These are phyloP conservation scores for Irpex lacteus DNA, from an alignment of 1,284 basidiomycete genomes.

Conservation along the genomic window DNA sequence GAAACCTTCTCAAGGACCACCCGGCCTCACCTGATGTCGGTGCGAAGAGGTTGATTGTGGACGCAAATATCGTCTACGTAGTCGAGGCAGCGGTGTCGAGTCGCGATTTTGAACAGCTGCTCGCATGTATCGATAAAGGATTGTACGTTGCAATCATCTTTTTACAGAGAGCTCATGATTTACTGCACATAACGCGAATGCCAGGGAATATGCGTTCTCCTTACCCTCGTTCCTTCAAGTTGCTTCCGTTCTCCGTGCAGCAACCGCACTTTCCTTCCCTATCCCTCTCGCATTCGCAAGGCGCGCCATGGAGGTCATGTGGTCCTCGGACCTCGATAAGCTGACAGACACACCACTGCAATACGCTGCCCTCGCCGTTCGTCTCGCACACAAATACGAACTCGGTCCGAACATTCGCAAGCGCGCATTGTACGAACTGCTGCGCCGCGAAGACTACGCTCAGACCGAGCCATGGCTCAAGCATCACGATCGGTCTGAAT, in stretches of 20 bases:
- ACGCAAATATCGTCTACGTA: neutral
- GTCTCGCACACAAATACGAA: neutral
- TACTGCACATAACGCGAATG: neutral
- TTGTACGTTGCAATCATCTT: neutral
- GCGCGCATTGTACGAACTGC: neutral
- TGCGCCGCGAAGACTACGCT: neutral
- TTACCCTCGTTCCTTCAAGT: neutral
- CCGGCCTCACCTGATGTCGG: neutral
- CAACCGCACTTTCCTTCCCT: neutral
- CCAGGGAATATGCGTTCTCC: neutral
- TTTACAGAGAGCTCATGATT: neutral
- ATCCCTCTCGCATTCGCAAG: neutral
- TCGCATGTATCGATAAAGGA: neutral
- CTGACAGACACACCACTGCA: neutral
- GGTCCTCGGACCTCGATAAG: neutral
- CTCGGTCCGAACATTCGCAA: neutral
- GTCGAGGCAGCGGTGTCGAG: neutral
- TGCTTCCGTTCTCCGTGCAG: neutral
- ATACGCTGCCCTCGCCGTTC: neutral
- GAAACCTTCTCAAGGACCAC: neutral
- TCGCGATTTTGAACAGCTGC: neutral
- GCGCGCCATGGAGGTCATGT: neutral
- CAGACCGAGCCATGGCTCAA: neutral
- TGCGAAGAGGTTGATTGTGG: neutral
- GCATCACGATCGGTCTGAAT: neutral